These are phyloP conservation scores for Yamadazyma epiphylla DNA, from an alignment of 1,139 yeast species.

Conservation along the genomic window DNA sequence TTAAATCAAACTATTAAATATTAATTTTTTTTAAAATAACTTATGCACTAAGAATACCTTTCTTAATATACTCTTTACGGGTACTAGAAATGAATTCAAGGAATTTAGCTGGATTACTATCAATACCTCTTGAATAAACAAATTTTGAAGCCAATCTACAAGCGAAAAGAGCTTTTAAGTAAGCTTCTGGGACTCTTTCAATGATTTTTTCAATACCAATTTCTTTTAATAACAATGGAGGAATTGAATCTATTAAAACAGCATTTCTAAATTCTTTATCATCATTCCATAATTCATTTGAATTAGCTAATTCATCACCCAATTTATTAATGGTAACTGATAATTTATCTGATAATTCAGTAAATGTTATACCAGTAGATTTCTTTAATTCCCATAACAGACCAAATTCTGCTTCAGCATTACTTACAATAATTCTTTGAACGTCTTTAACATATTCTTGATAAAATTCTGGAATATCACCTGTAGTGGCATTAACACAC, in stretches of 20 bases:
- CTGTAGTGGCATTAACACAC: conserved; percentile 60
- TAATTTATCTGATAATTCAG: conserved; percentile 79
- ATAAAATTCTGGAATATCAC: conserved; percentile 68
- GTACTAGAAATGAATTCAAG: conserved; percentile 62
- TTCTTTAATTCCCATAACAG: conserved; percentile 79
- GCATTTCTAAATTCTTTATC: conserved; percentile 75
- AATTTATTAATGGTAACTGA: conserved; percentile 85
- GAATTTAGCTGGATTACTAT: conserved; percentile 78
- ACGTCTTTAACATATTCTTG: conserved; percentile 78
- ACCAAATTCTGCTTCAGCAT: conserved; percentile 83
- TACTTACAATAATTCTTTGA: conserved; percentile 67
- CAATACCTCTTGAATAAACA: conserved; percentile 83
- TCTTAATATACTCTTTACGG: conserved; percentile 36
- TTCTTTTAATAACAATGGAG: conserved; percentile 62
- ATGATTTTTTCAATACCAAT: conserved; percentile 77
- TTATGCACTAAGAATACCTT: conserved; percentile 26
- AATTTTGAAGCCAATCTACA: conserved; percentile 85
- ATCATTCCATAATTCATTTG: conserved; percentile 81
- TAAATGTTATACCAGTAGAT: conserved; percentile 64
- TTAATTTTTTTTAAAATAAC: conserved; percentile 1
- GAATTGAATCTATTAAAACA: conserved; percentile 75
- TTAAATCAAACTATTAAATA: background rate
- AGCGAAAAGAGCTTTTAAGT: conserved; percentile 86
- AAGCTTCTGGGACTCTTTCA: conserved; percentile 79
- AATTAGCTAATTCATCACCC: conserved; percentile 81